These are phyloP conservation scores for Furcasterigmium sp. DNA, from an alignment of 2,329 filamentous ascomycete species.

Conservation along the genomic window DNA sequence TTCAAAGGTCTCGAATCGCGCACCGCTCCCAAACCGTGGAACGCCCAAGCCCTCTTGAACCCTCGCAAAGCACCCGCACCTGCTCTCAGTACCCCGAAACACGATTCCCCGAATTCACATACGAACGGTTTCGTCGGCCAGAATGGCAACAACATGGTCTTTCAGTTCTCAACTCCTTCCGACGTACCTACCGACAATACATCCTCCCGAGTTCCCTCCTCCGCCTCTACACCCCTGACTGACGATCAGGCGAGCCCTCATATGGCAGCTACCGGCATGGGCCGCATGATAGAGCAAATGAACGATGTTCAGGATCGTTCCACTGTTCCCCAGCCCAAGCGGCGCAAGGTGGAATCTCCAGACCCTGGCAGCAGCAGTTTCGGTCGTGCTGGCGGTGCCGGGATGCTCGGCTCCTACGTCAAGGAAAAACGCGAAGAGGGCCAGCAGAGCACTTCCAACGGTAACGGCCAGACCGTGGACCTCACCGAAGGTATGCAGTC, in stretches of 20 bases:
- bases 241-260: constrained; percentile 11
- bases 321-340: constrained; percentile 56
- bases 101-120: constrained; percentile 6
- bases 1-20: constrained; percentile 10
- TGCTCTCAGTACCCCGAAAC: constrained; percentile 1
- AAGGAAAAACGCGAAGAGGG: constrained; percentile 51
- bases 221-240: constrained; percentile 23
- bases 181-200: constrained; percentile 19
- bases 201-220: constrained; percentile 25
- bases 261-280: constrained; percentile 33
- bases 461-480: constrained; percentile 44
- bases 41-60: constrained; percentile 10
- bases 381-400: constrained; percentile 43
- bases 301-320: constrained; percentile 68
- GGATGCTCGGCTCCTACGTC: constrained; percentile 61
- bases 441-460: constrained; percentile 18
- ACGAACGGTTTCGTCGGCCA: constrained; percentile 13
- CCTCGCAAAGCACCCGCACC: constrained; percentile 8
- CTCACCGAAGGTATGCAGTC: constrained; percentile 43
- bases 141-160: constrained; percentile 27
- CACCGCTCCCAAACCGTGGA: constrained; percentile 9
- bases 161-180: constrained; percentile 35
- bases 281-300: constrained; percentile 66
- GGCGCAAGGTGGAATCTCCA: constrained; percentile 48
- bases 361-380: constrained; percentile 34